These are phyloP conservation scores for Ganoderma lucidum DNA, from an alignment of 1,284 basidiomycete species.

Conservation along the genomic window DNA sequence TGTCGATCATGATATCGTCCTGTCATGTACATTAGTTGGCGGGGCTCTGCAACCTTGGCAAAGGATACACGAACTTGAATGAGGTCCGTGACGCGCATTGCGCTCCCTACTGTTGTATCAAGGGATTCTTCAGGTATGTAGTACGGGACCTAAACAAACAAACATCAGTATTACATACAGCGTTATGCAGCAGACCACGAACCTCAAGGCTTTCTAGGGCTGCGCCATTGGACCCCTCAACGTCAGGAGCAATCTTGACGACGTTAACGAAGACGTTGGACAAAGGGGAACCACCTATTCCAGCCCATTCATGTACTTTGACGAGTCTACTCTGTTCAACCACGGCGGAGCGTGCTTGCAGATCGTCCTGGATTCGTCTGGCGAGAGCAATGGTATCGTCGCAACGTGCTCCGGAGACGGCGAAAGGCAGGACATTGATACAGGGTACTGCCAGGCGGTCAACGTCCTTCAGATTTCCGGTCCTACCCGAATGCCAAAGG, in stretches of 20 bases:
- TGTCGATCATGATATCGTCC: conserved; percentile 56
- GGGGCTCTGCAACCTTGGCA: no score
- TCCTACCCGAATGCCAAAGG: conserved; percentile 56
- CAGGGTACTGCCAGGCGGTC: conserved; percentile 53
- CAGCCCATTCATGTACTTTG: conserved; percentile 48
- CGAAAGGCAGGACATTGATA: conserved; percentile 56
- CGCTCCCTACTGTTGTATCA: conserved; percentile 5
- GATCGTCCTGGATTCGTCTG: conserved; percentile 45
- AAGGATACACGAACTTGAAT: conserved; percentile 22
- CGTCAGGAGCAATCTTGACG: conserved; percentile 43
- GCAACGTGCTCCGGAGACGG: conserved; percentile 37
- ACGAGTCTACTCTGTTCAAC: conserved; percentile 53
- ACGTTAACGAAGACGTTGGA: conserved; percentile 59
- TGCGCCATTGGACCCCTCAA: conserved; percentile 18
- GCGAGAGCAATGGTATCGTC: conserved; percentile 41
- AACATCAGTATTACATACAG: neutral
- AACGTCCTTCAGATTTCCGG: conserved; percentile 44
- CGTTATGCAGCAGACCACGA: neutral
- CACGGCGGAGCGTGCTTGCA: conserved; percentile 48
- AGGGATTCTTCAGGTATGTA: conserved; percentile 29
- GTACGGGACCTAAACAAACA: conserved; percentile 29
- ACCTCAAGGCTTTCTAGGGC: conserved; percentile 28
- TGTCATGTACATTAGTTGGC: conserved; percentile 24
- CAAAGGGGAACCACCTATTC: conserved; percentile 43
- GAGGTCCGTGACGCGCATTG: conserved; percentile 29